phyloP scores from a whole-genome alignment of 1,284 basidiomycete genomes.

The Leccinum subrobustum region DNA sequence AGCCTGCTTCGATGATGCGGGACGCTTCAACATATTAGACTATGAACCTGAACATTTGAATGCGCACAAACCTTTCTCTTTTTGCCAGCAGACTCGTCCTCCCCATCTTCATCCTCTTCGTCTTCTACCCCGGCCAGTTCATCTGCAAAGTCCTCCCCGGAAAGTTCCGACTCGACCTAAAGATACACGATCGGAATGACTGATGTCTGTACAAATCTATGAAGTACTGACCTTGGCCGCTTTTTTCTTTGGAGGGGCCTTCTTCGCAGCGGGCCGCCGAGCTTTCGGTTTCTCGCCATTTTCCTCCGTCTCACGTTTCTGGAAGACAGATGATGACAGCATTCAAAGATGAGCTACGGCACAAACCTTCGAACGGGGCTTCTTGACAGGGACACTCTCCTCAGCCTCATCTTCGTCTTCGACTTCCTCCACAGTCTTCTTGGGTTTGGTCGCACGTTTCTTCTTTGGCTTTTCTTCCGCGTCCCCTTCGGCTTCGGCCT shows the following conservation, averaged over 20 bases:
- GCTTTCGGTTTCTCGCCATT: constrained; percentile 41
- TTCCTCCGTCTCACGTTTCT: constrained; percentile 41
- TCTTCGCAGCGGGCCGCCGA: constrained; percentile 29
- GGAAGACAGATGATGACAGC: constrained; percentile 13
- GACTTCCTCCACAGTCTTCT: constrained; percentile 41
- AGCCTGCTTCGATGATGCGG: constrained; percentile 26
- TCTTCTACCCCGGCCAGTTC: constrained; percentile 31
- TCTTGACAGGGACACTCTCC: constrained; percentile 39
- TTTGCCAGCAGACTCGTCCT: constrained; percentile 27
- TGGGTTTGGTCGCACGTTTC: constrained; percentile 38
- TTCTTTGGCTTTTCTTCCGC: constrained; percentile 39
- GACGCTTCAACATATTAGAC: constrained; percentile 28
- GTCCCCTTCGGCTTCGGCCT: constrained; percentile 42
- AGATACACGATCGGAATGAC: not conserved
- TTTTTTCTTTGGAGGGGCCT: constrained; percentile 26
- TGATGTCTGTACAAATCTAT: not conserved
- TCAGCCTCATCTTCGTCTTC: constrained; percentile 39
- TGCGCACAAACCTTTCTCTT: constrained; percentile 32
- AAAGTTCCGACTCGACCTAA: constrained; percentile 33
- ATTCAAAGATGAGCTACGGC: constrained; percentile 5
- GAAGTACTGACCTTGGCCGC: constrained; percentile 36
- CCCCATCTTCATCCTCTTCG: constrained; percentile 29
- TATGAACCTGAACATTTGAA: not conserved
- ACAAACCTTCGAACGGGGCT: constrained; percentile 41
- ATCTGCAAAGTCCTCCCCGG: constrained; percentile 33